Evolutionary conservation across 495 filamentous ascomycete species (phyloP).

Genomic region (Neurospora tetraspora): DNA sequence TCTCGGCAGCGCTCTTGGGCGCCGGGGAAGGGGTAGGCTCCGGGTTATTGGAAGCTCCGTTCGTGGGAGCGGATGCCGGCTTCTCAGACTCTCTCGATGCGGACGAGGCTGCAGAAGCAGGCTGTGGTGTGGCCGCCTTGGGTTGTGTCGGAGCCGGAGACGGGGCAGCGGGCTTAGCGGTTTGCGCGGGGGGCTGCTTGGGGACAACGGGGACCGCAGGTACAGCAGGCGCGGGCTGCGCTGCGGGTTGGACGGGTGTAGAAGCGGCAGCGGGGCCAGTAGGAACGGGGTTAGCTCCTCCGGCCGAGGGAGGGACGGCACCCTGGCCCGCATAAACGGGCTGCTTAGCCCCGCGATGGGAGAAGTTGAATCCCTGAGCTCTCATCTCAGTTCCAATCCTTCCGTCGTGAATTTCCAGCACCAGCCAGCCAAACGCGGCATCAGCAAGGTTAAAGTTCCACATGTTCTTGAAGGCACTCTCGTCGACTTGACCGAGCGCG

Average conservation of each 20-base stretch:
- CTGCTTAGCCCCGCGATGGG: slow-evolving; percentile 68
- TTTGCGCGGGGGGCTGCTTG: slow-evolving; percentile 23
- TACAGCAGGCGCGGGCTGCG: slow-evolving; percentile 21
- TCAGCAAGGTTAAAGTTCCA: slow-evolving; percentile 99
- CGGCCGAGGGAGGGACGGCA: slow-evolving; percentile 23
- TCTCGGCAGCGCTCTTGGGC: slow-evolving; percentile 31
- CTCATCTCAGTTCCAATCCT: slow-evolving; percentile 97
- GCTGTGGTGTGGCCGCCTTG: slow-evolving; percentile 45
- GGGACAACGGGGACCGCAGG: slow-evolving; percentile 8
- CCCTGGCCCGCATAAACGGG: slow-evolving; percentile 25
- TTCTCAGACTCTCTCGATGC: slow-evolving; percentile 40
- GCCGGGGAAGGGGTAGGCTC: slow-evolving; percentile 34
- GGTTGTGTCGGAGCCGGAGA: slow-evolving; percentile 34
- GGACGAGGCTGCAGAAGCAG: slow-evolving; percentile 24
- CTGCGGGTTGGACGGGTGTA: neutral
- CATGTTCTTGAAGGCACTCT: slow-evolving; percentile 99
- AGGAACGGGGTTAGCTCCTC: slow-evolving; percentile 17
- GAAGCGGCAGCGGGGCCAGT: slow-evolving; percentile 26
- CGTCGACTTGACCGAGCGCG: slow-evolving; percentile 79
- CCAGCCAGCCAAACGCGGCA: slow-evolving; percentile 92
- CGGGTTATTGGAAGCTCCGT: slow-evolving; percentile 42
- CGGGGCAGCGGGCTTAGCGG: slow-evolving; percentile 24
- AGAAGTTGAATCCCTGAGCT: slow-evolving; percentile 98
- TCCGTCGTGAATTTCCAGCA: slow-evolving; percentile 86
- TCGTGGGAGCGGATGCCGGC: slow-evolving; percentile 30